Evolutionary conservation across 495 filamentous ascomycete genomes (phyloP), one percentile per base, ranked within the genome.

Genomic region (Melanomma pulvis-pyrius): DNA sequence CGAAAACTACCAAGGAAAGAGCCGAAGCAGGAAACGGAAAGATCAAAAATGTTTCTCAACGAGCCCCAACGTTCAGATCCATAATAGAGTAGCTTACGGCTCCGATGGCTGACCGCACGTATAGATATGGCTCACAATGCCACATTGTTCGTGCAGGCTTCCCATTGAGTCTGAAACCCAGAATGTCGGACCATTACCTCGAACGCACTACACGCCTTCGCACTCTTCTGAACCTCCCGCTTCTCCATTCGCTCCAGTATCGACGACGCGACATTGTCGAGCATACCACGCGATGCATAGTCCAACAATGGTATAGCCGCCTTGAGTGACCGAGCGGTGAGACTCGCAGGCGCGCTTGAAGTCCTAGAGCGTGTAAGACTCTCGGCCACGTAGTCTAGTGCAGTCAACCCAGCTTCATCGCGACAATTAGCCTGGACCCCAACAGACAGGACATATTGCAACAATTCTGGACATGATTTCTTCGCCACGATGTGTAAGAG

Each of bases 401-500:
- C 53, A 34, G 12, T 56, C 28, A 56, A 39, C n/a, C 53, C 53
- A 39, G 26, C 53, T 34, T 56, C n/a, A 25, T 56, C 53, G 53
- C 28, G n/a, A 21, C 17, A 19, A 21, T 56, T 25, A 4, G 21
- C 28, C 22, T 56, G 53, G 9, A 26, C 19, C 15, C 30, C 30
- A 26, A 26, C 9, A 21, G 53, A 32, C 24, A 56, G 26, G 28
- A 39, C 12, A 32, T 17, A 34, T 26, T 34, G 12, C 26, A 56
- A 19, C n/a, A 56, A 19, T 21, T 56, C 28, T 11, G 30, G 28
- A 56, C 12, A 39, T 17, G 53, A 34, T 21, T 21, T 39, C n/a
- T 56, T 39, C 26, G 53, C 32, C 12, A 26, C 53, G 19, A 39
- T 34, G 32, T 56, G 53, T 17, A 56, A 26, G 22, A 56, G 26